phyloP scores from a whole-genome alignment of 495 filamentous ascomycete species.

The Sordaria brevicollis region DNA sequence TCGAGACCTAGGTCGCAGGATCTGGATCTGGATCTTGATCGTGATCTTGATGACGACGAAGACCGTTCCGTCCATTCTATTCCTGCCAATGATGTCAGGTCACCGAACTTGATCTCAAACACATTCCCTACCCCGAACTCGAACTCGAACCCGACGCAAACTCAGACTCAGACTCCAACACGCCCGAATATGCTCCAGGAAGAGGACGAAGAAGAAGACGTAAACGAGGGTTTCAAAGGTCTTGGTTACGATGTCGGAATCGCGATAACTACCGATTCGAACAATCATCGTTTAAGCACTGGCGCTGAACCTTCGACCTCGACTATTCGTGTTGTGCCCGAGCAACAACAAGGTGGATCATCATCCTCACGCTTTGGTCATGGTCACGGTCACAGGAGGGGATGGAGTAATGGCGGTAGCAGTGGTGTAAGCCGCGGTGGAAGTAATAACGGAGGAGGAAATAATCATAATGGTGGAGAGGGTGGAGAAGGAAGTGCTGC shows the following conservation, averaged over 20 bases:
- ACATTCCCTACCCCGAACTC: too few relatives aligned
- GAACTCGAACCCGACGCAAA: neutral
- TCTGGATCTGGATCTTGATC: too few relatives aligned
- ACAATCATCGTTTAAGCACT: neutral
- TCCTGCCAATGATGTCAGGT: too few relatives aligned
- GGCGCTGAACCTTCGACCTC: neutral
- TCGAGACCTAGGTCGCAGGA: neutral
- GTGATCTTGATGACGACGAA: neutral
- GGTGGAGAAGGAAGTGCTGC: neutral
- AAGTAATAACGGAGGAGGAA: neutral
- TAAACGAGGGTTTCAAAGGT: neutral
- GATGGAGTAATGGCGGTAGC: neutral
- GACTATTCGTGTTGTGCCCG: neutral
- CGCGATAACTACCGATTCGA: neutral
- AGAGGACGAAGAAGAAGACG: neutral
- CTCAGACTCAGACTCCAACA: neutral
- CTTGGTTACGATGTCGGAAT: neutral
- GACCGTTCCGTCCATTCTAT: neutral
- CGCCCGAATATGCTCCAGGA: neutral
- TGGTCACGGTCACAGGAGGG: neutral
- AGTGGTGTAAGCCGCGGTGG: neutral
- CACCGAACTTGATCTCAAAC: too few relatives aligned
- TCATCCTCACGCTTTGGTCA: too few relatives aligned
- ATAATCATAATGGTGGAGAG: too few relatives aligned
- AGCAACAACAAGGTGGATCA: neutral